Base-by-base conservation (phyloP, 441 rosid species). In the Mallotus japonicus region DNA sequence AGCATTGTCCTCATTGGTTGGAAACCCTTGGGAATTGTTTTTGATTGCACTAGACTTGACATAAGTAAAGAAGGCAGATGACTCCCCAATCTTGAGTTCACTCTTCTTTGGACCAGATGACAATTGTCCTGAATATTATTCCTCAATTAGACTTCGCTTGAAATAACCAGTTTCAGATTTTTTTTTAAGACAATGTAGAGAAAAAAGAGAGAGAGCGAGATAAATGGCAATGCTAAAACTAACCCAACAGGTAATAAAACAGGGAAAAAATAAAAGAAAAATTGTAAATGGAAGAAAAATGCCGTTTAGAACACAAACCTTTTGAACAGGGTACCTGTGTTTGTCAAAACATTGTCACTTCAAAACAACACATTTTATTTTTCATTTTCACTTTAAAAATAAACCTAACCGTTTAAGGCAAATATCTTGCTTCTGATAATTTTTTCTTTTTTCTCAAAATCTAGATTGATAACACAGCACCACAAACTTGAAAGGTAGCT, bases 51-150 rank as follows among this genome's bases (percentile, higher is more conserved):
- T 77, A 49, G 97, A 85, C 78, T 91, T 95, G 55, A 90, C 96
- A 13, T 92, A 95, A 57, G 96, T 90, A 68, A 92, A 91, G 84
- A 95, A 95, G 72, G 99, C 99, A n/a, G 99, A 95, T 4, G 99
- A 95, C 81, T 85, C 94, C 9, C 97, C 99, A 67, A 91, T 83
- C 87, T 83, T 95, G 77, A 95, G 76, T 76, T 88, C 86, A 78
- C 92, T 88, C 80, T 89, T 92, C 87, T 84, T 92, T 57, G 99
- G 99, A 53, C 80, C 90, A 70, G 86, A 81, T 70, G 82, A 80
- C 79, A 85, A 81, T 85, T 85, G 91, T 22, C 83, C 97, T 88
- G 90, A 72, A 85, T 70, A 79, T 77, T 63, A 73, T 0, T 19
- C 50, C 47, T 56, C 65, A 65, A 70, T 71, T 62, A 73, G 37